Evolutionary conservation across 2,329 filamentous ascomycete species (phyloP).

Genomic region (Pseudomassariella vexata): DNA sequence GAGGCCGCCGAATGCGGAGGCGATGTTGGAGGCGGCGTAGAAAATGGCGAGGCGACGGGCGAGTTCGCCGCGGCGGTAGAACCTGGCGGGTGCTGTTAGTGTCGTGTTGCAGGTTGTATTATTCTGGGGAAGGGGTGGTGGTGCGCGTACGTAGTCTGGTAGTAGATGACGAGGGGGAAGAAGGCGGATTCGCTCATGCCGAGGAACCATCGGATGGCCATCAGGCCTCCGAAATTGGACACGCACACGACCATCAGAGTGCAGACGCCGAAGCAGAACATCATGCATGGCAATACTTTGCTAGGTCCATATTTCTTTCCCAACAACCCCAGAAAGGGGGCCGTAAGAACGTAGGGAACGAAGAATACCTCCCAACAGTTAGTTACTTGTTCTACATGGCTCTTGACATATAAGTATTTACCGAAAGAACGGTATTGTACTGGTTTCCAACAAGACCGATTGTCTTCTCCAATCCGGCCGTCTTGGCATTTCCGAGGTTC

Average conservation of each 20-base stretch:
- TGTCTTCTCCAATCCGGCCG: constrained; percentile 32
- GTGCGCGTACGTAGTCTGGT: too few relatives aligned
- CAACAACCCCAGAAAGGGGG: constrained; percentile 18
- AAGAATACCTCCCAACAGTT: constrained; percentile 27
- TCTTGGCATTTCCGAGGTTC: constrained; percentile 53
- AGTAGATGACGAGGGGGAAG: constrained; percentile 18
- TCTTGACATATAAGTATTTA: too few relatives aligned
- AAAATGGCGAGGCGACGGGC: constrained; percentile 11
- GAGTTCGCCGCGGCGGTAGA: constrained; percentile 17
- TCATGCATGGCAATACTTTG: constrained; percentile 20
- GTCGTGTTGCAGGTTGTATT: too few relatives aligned
- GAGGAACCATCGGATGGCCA: constrained; percentile 16
- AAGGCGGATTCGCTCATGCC: constrained; percentile 21
- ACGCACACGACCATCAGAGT: constrained; percentile 16
- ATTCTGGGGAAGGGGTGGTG: too few relatives aligned
- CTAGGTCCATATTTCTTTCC: constrained; percentile 19
- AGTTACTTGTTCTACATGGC: too few relatives aligned
- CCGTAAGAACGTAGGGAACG: constrained; percentile 21
- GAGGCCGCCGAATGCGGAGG: constrained; percentile 15
- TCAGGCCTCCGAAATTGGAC: constrained; percentile 15
- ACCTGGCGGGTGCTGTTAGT: constrained; percentile 9
- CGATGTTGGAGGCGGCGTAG: constrained; percentile 14
- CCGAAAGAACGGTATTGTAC: constrained; percentile 24
- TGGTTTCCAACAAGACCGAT: constrained; percentile 21
- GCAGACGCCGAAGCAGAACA: constrained; percentile 19